Conservation (phyloP, 257 asterid species). For the Nicotiana sylvestris region DNA sequence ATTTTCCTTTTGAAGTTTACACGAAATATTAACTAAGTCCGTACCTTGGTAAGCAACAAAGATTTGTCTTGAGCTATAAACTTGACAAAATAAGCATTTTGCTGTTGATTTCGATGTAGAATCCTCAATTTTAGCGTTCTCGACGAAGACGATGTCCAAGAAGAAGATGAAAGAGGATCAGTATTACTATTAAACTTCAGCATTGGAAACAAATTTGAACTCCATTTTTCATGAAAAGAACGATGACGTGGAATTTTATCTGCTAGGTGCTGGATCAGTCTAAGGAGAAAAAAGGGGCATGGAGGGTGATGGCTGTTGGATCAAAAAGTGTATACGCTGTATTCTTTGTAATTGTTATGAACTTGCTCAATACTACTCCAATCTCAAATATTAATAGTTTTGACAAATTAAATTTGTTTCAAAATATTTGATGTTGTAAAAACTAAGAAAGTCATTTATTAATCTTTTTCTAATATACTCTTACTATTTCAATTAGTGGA, state of each 20-base stretch:
- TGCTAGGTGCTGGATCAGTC: neutral
- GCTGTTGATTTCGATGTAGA: neutral
- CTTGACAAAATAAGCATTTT: neutral
- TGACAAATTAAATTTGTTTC: neutral
- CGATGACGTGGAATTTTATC: neutral
- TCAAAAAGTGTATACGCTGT: neutral
- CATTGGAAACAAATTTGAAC: neutral
- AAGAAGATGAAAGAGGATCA: neutral
- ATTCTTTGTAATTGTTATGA: too few relatives aligned
- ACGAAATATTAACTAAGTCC: neutral
- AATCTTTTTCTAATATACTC: neutral
- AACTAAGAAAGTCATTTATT: neutral
- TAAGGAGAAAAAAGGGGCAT: neutral
- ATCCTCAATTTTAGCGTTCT: constrained; percentile 16
- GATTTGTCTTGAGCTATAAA: neutral
- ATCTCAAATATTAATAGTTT: neutral
- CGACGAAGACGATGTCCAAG: constrained; percentile 18
- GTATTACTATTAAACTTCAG: neutral
- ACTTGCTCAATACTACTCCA: too few relatives aligned
- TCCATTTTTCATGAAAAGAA: neutral
- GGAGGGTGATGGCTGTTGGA: neutral
- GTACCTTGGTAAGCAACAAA: constrained; percentile 5
- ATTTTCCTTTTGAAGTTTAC: neutral
- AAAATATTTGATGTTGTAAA: neutral
- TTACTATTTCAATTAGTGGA: neutral